Evolutionary conservation across 1,284 basidiomycete species (phyloP).

Genomic region (Leccinum fuscescens): DNA sequence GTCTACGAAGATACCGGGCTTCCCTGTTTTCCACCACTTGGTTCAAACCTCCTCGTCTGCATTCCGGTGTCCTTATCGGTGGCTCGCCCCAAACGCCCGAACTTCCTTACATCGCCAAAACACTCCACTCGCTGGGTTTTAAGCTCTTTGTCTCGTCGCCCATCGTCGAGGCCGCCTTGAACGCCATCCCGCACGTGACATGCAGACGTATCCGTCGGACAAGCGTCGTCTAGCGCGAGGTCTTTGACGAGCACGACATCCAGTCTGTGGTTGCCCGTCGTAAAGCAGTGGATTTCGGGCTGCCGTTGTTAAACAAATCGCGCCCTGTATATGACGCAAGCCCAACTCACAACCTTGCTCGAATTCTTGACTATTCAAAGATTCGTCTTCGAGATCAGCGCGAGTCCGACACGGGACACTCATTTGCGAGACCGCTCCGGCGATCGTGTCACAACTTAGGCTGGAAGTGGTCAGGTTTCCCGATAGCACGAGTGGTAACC

Average conservation of each 20-base stretch:
- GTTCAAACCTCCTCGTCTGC: constrained; percentile 83
- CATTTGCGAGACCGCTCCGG: too few relatives aligned
- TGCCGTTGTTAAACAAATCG: constrained; percentile 84
- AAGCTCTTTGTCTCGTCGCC: constrained; percentile 88
- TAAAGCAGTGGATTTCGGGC: constrained; percentile 90
- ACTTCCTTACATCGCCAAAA: constrained; percentile 77
- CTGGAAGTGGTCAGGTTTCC: too few relatives aligned
- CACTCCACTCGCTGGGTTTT: constrained; percentile 80
- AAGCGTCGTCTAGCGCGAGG: constrained; percentile 79
- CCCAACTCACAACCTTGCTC: too few relatives aligned
- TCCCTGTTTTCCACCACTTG: constrained; percentile 86
- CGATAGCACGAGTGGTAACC: too few relatives aligned
- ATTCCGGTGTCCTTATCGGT: constrained; percentile 84
- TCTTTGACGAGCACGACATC: constrained; percentile 93
- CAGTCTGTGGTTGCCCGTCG: constrained; percentile 90
- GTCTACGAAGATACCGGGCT: constrained; percentile 96
- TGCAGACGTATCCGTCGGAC: constrained; percentile 77
- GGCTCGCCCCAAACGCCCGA: constrained; percentile 84
- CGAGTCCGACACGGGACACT: too few relatives aligned
- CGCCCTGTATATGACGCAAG: constrained; percentile 36
- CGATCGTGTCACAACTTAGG: too few relatives aligned
- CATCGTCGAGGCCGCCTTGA: constrained; percentile 80
- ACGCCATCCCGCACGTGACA: constrained; percentile 73
- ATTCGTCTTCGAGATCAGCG: too few relatives aligned
- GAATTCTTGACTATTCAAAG: too few relatives aligned